Conservation (phyloP, 73 alveolate species). For the Uronychia setigera region DNA sequence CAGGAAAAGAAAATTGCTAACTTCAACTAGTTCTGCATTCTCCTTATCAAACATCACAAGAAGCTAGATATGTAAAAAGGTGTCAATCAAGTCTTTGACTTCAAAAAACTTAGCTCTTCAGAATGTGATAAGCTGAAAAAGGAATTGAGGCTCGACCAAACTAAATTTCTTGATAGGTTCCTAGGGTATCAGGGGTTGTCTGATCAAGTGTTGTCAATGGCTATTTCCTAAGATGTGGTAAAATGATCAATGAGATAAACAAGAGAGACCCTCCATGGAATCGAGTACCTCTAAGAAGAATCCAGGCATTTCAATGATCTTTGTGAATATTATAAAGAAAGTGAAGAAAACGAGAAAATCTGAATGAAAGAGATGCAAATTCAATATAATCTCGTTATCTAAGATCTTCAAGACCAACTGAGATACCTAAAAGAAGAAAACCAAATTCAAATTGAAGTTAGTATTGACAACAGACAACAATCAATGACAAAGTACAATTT, state of each 20-base stretch:
- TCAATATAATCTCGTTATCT: no score
- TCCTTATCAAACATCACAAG: neutral
- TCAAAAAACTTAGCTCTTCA: neutral
- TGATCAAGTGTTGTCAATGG: neutral
- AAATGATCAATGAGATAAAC: neutral
- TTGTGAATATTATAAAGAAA: neutral
- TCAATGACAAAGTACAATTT: no score
- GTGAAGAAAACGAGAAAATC: neutral
- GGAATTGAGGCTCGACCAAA: neutral
- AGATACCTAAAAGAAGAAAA: neutral
- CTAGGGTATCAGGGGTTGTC: neutral
- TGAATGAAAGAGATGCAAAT: neutral
- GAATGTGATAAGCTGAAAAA: neutral
- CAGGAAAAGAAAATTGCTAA: neutral
- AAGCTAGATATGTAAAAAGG: neutral
- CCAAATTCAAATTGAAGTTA: neutral
- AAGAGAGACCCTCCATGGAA: neutral
- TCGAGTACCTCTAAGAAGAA: neutral
- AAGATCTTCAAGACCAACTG: neutral
- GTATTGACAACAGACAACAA: neutral
- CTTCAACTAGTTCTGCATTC: neutral
- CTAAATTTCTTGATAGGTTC: neutral
- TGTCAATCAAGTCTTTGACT: neutral
- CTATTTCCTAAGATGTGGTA: neutral
- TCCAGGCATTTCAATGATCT: neutral